Evolutionary conservation across 2,329 filamentous ascomycete species (phyloP).

Genomic region (Botrytis paeoniae): DNA sequence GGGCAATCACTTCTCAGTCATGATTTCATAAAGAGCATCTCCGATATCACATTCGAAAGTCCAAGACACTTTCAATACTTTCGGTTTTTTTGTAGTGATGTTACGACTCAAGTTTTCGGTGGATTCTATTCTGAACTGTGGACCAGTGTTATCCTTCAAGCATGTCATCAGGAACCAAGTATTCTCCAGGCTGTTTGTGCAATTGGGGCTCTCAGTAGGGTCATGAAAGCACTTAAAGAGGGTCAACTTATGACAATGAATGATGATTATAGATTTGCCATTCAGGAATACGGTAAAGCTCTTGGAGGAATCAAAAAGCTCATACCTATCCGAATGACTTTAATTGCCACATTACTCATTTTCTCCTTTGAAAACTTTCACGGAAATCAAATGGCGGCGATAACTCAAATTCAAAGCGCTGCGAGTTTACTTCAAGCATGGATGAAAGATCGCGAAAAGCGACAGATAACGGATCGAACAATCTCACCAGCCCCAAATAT

Average conservation of each 20-base stretch:
- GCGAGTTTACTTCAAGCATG: conserved; percentile 13
- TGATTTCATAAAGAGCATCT: not conserved
- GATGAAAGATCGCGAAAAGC: conserved; percentile 13
- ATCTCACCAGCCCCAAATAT: conserved; percentile 15
- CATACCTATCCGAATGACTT: conserved; percentile 8
- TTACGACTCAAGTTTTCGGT: conserved; percentile 1
- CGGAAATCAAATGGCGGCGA: conserved; percentile 3
- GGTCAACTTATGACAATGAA: not conserved
- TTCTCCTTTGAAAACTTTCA: conserved; percentile 17
- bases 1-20: no score
- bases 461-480: not conserved
- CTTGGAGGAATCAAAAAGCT: conserved; percentile 4
- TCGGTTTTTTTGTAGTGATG: conserved; percentile 16
- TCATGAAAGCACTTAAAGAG: conserved; percentile 4
- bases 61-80: conserved; percentile 9
- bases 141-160: conserved; percentile 10
- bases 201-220: conserved; percentile 15
- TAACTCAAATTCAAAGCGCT: conserved; percentile 11
- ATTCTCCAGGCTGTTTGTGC: conserved; percentile 15
- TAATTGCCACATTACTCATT: conserved; percentile 9
- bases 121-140: conserved; percentile 12
- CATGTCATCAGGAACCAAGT: conserved; percentile 8
- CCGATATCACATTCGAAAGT: conserved; percentile 7
- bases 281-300: conserved; percentile 15
- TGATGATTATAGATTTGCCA: conserved; percentile 17